These are phyloP conservation scores for Dioscorea cayenensis DNA, from an alignment of 116 monocot genomes.

Conservation along the genomic window DNA sequence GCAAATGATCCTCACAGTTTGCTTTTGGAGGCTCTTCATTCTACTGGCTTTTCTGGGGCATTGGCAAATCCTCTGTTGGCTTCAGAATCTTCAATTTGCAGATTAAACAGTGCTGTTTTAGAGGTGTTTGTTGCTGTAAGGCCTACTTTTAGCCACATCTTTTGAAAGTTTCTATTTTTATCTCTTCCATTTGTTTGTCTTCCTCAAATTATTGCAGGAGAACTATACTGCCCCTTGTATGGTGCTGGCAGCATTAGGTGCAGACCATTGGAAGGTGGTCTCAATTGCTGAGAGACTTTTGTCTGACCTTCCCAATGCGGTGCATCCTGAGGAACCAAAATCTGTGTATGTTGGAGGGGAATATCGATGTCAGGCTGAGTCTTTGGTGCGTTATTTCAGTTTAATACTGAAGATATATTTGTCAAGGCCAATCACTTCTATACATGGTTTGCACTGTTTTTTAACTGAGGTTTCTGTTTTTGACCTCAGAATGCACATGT, in stretches of 20 bases:
- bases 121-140: slow-evolving; percentile 81
- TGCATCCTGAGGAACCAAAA: slow-evolving; percentile 54
- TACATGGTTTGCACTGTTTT: neutral
- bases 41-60: slow-evolving; percentile 84
- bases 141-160: neutral
- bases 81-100: slow-evolving; percentile 63
- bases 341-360: slow-evolving; percentile 91
- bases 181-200: slow-evolving; percentile 7
- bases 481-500: slow-evolving; percentile 69
- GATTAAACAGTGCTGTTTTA: slow-evolving; percentile 49
- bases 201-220: slow-evolving; percentile 37
- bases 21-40: slow-evolving; percentile 83
- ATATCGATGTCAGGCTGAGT: slow-evolving; percentile 77
- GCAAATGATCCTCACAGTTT: slow-evolving; percentile 76
- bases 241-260: slow-evolving; percentile 93
- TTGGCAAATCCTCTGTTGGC: slow-evolving; percentile 86
- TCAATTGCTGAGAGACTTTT: slow-evolving; percentile 81
- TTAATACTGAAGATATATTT: neutral
- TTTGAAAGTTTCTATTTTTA: neutral
- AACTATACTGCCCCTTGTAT: slow-evolving; percentile 84
- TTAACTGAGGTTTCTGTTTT: neutral
- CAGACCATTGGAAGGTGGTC: slow-evolving; percentile 78
- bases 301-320: slow-evolving; percentile 62
- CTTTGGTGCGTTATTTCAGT: slow-evolving; percentile 30
- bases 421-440: neutral